Base-by-base conservation (phyloP, 2,329 filamentous ascomycete species). In the Ophioceras dolichostomum region DNA sequence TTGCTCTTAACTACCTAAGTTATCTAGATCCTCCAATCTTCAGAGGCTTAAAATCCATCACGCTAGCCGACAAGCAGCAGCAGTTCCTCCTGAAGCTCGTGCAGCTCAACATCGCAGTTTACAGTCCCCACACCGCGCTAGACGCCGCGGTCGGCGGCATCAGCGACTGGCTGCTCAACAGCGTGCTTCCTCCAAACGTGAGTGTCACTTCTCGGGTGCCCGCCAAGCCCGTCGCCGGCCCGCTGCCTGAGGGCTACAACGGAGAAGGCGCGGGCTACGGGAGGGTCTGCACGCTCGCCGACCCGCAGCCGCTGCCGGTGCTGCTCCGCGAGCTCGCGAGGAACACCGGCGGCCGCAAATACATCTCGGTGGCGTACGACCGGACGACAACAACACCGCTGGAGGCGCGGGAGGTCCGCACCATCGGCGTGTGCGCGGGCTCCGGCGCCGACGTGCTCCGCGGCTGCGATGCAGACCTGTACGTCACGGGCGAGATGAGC, bases 91-190 rank as follows among this genome's bases (percentile, higher is more conserved):
- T 98, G 4, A 74, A 80, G 32, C 72, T 98, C 10, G 83, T 81
- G 33, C 82, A 84, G 44, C 77, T 83, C 56, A 88, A 89, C 26
- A 86, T 98, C 50, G 93, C 87, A 45, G 87, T 98, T 39, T 98
- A 96, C 65, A 87, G 82, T 46, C 91, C 91, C 1, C 91, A 98
- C 61, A 98, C 91, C 1, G 89, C 91, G 12, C 76, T 96, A 31
- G 91, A 98, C 58, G 86, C 86, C 28, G 84, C 84, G 1, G 75
- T 78, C 1, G 76, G 79, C 14, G 91, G 91, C 4, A 74, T 98
- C 47, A 93, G 88, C 53, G 85, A 94, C 56, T 98, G 89, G 89
- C 77, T 98, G 9, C 86, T 85, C 42, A 83, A 93, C 52, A 79
- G 93, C 34, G 75, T 95, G 16, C 20, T 28, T 12, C 14, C 27